Conservation (phyloP, 2,329 filamentous ascomycete genomes). For the Pseudogymnoascus sp. region DNA sequence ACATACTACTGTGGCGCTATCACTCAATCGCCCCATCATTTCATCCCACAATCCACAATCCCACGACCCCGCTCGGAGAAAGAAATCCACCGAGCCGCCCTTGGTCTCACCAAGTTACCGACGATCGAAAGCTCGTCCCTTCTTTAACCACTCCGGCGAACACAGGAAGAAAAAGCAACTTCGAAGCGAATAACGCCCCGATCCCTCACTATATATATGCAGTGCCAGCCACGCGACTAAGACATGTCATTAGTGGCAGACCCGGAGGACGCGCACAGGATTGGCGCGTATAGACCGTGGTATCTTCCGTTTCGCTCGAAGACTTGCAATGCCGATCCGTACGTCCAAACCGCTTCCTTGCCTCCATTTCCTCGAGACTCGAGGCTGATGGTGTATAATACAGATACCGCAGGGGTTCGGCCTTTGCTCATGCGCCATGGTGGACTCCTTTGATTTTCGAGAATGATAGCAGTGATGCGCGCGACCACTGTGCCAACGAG, state of each 20-base stretch:
- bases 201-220: neutral
- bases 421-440: neutral
- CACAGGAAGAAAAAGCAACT: neutral
- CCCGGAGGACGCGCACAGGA: neutral
- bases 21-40: neutral
- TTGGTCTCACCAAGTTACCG: neutral
- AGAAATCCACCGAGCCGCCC: neutral
- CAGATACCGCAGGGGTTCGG: neutral
- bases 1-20: neutral
- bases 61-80: neutral
- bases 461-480: slow-evolving; percentile 55
- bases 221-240: neutral
- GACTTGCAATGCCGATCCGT: slow-evolving; percentile 25
- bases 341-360: neutral
- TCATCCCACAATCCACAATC: neutral
- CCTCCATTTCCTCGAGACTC: neutral
- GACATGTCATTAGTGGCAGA: neutral
- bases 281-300: slow-evolving; percentile 38
- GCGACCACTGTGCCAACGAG: slow-evolving; percentile 47
- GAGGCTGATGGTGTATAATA: slow-evolving; percentile 14
- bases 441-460: slow-evolving; percentile 50
- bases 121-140: neutral
- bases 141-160: neutral
- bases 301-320: slow-evolving; percentile 40
- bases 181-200: neutral